A percentile compares a stretch with the other conserved stretches of the same genome.
phyloP scores from a whole-genome alignment of 495 filamentous ascomycete species.

The Penicillium soppii region DNA sequence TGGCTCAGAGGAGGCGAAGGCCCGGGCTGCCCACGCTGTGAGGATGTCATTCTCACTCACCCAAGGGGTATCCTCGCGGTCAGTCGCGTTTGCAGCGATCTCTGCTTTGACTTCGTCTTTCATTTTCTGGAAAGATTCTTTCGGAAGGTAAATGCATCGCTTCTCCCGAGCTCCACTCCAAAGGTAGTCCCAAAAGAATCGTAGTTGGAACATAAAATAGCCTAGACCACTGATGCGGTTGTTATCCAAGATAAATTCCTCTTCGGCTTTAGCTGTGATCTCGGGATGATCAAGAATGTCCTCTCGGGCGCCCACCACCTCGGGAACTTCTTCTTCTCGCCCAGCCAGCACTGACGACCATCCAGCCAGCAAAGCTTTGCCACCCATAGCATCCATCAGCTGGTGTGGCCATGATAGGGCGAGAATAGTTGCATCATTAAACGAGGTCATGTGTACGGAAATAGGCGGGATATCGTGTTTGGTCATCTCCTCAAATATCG shows the following conservation, averaged over 20 bases:
- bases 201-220: slow-evolving; percentile 6
- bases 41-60: slow-evolving; percentile 18
- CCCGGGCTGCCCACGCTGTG: slow-evolving; percentile 11
- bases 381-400: slow-evolving; percentile 47
- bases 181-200: slow-evolving; percentile 14
- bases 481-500: slow-evolving; percentile 38
- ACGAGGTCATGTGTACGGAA: slow-evolving; percentile 46
- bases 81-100: background rate
- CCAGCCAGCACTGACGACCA: slow-evolving; percentile 22
- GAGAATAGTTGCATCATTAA: slow-evolving; percentile 49
- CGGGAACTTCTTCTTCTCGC: slow-evolving; percentile 16
- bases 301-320: slow-evolving; percentile 16
- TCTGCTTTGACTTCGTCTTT: background rate
- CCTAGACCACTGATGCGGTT: slow-evolving; percentile 3
- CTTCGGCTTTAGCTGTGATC: background rate
- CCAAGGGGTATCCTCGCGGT: background rate
- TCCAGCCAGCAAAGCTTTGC: slow-evolving; percentile 9
- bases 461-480: slow-evolving; percentile 42
- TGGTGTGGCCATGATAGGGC: slow-evolving; percentile 47
- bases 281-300: slow-evolving; percentile 10
- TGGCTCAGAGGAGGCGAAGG: slow-evolving; percentile 6
- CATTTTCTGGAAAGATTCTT: slow-evolving; percentile 1
- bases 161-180: slow-evolving; percentile 6
- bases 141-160: slow-evolving; percentile 10
- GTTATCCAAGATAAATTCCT: slow-evolving; percentile 6